Evolutionary conservation across 495 filamentous ascomycete genomes (phyloP).

Genomic region (Lophiostoma macrostomum): DNA sequence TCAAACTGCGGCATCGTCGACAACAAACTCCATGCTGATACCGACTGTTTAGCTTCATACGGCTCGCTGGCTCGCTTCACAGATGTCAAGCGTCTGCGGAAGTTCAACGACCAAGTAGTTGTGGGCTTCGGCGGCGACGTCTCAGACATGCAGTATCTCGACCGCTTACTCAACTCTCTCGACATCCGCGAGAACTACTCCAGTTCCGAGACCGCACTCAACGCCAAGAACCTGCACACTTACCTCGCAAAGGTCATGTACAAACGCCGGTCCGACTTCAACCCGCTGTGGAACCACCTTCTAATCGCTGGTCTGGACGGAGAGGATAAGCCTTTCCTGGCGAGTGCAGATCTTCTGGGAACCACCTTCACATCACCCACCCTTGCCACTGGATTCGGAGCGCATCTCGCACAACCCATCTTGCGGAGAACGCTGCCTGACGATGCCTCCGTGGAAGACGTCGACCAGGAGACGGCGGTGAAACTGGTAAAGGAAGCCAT

Average conservation of each 20-base stretch:
- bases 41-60: slow-evolving; percentile 70
- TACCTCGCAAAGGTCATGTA: slow-evolving; percentile 95
- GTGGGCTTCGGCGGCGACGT: slow-evolving; percentile 92
- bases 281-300: slow-evolving; percentile 95
- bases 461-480: slow-evolving; percentile 77
- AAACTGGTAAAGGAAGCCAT: slow-evolving; percentile 82
- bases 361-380: slow-evolving; percentile 85
- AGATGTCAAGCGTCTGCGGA: slow-evolving; percentile 83
- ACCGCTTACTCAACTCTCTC: slow-evolving; percentile 81
- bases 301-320: slow-evolving; percentile 86
- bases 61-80: slow-evolving; percentile 95
- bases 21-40: not conserved
- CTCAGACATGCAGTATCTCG: slow-evolving; percentile 96
- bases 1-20: slow-evolving; percentile 1
- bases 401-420: slow-evolving; percentile 88
- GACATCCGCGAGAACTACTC: slow-evolving; percentile 84
- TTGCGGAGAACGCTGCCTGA: slow-evolving; percentile 78
- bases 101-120: slow-evolving; percentile 72
- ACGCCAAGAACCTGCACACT: slow-evolving; percentile 91
- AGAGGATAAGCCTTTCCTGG: slow-evolving; percentile 78
- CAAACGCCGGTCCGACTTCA: slow-evolving; percentile 87
- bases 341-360: slow-evolving; percentile 84
- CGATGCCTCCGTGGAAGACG: slow-evolving; percentile 64
- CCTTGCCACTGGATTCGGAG: slow-evolving; percentile 90
- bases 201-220: slow-evolving; percentile 55